Conservation (phyloP, 257 asterid genomes). For the Primulina huaijiensis region DNA sequence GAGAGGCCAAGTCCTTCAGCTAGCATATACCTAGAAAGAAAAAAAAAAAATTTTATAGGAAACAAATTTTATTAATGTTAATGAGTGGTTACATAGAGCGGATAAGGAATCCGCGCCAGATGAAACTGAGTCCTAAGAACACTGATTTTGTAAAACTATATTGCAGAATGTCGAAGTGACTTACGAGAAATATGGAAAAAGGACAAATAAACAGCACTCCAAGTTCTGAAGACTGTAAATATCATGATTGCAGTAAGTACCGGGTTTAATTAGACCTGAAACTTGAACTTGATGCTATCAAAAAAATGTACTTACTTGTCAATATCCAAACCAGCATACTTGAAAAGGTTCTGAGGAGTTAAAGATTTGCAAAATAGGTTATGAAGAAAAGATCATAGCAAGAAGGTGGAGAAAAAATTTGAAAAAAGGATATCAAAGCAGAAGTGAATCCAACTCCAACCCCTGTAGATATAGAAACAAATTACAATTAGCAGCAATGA, state of each 20-base stretch:
- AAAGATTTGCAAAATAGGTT: conserved; percentile 43
- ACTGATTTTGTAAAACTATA: conserved; percentile 22
- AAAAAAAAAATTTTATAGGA: no score
- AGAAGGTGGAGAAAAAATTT: conserved; percentile 24
- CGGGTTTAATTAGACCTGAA: conserved; percentile 17
- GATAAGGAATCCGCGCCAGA: no score
- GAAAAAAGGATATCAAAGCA: conserved; percentile 85
- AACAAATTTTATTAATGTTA: no score
- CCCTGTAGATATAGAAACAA: conserved; percentile 53
- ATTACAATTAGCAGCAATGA: conserved; percentile 21
- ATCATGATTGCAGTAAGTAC: conserved; percentile 21
- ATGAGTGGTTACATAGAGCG: no score
- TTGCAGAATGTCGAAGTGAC: conserved; percentile 30
- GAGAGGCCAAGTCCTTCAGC: conserved; percentile 99
- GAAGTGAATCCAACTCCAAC: conserved; percentile 99
- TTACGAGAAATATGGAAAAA: conserved; percentile 98
- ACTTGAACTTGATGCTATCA: conserved; percentile 6
- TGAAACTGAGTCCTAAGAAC: no score
- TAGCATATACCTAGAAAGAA: conserved; percentile 88
- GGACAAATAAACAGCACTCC: conserved; percentile 99
- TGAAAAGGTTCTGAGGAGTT: conserved; percentile 74
- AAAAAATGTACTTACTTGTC: conserved; percentile 67
- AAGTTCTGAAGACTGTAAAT: conserved; percentile 87
- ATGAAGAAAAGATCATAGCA: conserved; percentile 31
- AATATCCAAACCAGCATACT: conserved; percentile 96